Base-by-base conservation (phyloP, 2,329 filamentous ascomycete genomes). In the Huntiella decipiens region DNA sequence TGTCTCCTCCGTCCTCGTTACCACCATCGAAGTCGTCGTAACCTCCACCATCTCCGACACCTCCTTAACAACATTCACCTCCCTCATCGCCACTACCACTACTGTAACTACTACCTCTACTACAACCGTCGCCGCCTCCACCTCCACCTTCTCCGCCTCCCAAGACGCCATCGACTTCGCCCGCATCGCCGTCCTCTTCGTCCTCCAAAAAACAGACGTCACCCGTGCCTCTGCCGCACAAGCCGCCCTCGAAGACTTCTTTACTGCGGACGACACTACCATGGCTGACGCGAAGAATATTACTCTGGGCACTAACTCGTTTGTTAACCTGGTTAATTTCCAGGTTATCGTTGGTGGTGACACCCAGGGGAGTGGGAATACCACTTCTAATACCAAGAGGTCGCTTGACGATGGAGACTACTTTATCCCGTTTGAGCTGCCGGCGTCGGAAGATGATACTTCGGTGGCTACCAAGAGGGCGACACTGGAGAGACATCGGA, bases 161-260 rank as follows among this genome's bases (percentile, higher is more conserved):
- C 65, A 77, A 47, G 64, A 72, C 43, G 66, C 68, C 0, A 60
- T 78, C 1, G 77, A 81, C 54, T 82, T 82, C 60, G 70, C 74
- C 1, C 67, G 77, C 3, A 66, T 78, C 2, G 68, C 67, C 0
- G 70, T 81, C 2, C 63, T 82, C 12, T 79, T 66, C 52, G 63
- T 82, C 19, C 60, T 80, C 2, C 73, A 80, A 54, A 60, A 74
- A 52, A 60, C 71, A 47, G 62, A 58, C 4, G 53, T 76, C 1
- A 57, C 62, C 31, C 61, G 63, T 35, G 76, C 75, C 0, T 65
- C 70, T 40, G 58, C 58, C 4, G 73, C 74, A 1, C 76, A 79
- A 55, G 60, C 58, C 5, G 55, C 58, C 3, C 60, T 80, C 10
- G 70, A 78, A 55, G 59, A 55, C 2, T 72, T 78, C 52, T 75